Evolutionary conservation across 2,329 filamentous ascomycete genomes (phyloP).

Genomic region (Trichoderma arundinaceum): DNA sequence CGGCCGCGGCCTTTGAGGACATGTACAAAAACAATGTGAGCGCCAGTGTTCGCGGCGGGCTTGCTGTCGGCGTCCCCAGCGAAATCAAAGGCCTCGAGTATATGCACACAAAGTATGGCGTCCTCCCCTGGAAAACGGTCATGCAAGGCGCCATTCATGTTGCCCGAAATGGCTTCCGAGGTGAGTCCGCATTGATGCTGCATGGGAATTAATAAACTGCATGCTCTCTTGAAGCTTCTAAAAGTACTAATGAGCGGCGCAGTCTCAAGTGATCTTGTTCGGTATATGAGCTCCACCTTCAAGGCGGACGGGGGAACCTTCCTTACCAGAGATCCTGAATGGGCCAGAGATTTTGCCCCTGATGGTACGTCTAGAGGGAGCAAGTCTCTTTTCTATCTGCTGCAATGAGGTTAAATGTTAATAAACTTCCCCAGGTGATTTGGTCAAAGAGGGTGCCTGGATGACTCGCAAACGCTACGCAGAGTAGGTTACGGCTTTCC

Average conservation of each 20-base stretch:
- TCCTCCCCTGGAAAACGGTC: slow-evolving; percentile 72
- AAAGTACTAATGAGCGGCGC: neutral
- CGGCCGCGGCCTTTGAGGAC: slow-evolving; percentile 77
- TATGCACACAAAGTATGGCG: slow-evolving; percentile 74
- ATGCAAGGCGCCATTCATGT: slow-evolving; percentile 75
- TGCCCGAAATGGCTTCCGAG: slow-evolving; percentile 73
- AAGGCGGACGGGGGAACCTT: slow-evolving; percentile 57
- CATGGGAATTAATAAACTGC: neutral
- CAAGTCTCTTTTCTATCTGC: neutral
- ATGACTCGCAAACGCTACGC: slow-evolving; percentile 85
- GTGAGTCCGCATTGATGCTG: slow-evolving; percentile 36
- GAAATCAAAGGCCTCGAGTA: slow-evolving; percentile 81
- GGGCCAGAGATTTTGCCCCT: slow-evolving; percentile 88
- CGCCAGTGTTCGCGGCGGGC: slow-evolving; percentile 72
- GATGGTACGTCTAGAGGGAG: slow-evolving; percentile 56
- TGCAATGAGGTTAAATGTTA: neutral
- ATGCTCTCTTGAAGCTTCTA: neutral
- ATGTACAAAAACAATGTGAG: slow-evolving; percentile 79
- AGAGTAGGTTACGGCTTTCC: slow-evolving; percentile 44
- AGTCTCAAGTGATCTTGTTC: slow-evolving; percentile 75
- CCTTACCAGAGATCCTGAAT: slow-evolving; percentile 74
- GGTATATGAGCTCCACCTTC: slow-evolving; percentile 68
- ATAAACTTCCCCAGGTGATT: slow-evolving; percentile 53
- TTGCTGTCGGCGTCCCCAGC: slow-evolving; percentile 74
- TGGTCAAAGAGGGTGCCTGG: slow-evolving; percentile 73